Base-by-base conservation (phyloP, 1,284 basidiomycete species). In the Trametes polyzona region DNA sequence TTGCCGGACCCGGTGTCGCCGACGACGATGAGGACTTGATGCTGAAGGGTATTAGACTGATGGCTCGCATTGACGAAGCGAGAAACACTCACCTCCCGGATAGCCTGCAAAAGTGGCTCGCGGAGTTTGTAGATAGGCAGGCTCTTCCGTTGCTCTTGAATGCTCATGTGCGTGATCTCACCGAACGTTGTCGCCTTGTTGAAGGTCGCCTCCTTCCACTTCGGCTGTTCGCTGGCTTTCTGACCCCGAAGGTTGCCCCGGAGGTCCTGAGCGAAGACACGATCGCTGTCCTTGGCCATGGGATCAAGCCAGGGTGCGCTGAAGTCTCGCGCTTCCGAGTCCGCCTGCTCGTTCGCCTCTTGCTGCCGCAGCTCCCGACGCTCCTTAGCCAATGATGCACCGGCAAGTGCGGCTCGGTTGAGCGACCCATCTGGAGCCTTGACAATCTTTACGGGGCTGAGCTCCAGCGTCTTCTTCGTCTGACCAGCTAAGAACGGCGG, bases 151-250 rank as follows among this genome's bases (percentile, higher is more conserved):
- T 99, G 97, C 6, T 99, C 96, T 69, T 96, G 92, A 44, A 99
- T 97, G 63, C 91, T 94, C 54, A 98, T 78, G 24, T 69, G 83
- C 1, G 96, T 98, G 64, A 96, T 92, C 75, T 94, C 92, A 67
- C 96, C 95, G 67, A 92, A 99, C 0, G 95, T 96, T 1, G 93
- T 96, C n/a, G 93, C 89, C 76, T 98, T 98, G 80, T 97, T 98
- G 73, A 97, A 95, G 23, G 92, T 89, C 57, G 88, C 90, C 63
- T 93, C 88, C 73, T 92, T 95, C 97, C 97, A 99, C 33, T 88
- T 88, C 1, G 96, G 90, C 39, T 88, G 83, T 64, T 95, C 89
- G 29, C 87, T 83, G 7, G 92, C 87, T 69, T 88, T 91, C 72
- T 95, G 92, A 14, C 92, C 90, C 66, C 88, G 83, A 19, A 95